phyloP scores from a whole-genome alignment of 495 filamentous ascomycete species.

The Aspergillus conjunctus region DNA sequence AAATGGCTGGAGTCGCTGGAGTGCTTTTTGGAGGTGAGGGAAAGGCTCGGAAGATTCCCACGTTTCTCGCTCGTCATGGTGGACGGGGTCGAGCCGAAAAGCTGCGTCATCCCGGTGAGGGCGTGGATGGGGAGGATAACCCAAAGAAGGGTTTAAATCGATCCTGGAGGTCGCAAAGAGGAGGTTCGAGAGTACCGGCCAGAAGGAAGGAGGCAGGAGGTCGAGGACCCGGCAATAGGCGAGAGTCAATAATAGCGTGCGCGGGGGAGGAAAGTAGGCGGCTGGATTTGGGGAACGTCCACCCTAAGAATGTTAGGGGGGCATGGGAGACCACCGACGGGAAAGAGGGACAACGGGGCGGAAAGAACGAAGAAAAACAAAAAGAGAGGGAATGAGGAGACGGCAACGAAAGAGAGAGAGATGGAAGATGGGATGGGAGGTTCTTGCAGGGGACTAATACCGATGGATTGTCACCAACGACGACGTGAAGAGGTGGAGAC shows the following conservation, averaged over 20 bases:
- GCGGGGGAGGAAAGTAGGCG: conserved; percentile 22
- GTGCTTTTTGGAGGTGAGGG: conserved; percentile 53
- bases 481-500: neutral
- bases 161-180: neutral
- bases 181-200: neutral
- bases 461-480: neutral
- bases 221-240: neutral
- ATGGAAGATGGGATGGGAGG: conserved; percentile 15
- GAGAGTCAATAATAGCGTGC: conserved; percentile 2
- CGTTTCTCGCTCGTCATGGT: conserved; percentile 49
- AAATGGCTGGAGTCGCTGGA: conserved; percentile 62
- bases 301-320: conserved; percentile 31
- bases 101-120: conserved; percentile 45
- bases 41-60: conserved; percentile 48
- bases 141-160: too few species aligned
- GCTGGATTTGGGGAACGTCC: conserved; percentile 26
- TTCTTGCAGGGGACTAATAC: conserved; percentile 1
- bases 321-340: conserved; percentile 18
- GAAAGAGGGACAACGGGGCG: conserved; percentile 24
- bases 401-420: conserved; percentile 19
- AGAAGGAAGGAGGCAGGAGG: too few species aligned
- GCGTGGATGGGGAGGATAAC: conserved; percentile 2
- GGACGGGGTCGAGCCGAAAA: conserved; percentile 48
- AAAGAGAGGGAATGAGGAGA: conserved; percentile 10
- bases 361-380: conserved; percentile 7